Base-by-base conservation (phyloP, 108 stramenopile species). In the Seminavis robusta region DNA sequence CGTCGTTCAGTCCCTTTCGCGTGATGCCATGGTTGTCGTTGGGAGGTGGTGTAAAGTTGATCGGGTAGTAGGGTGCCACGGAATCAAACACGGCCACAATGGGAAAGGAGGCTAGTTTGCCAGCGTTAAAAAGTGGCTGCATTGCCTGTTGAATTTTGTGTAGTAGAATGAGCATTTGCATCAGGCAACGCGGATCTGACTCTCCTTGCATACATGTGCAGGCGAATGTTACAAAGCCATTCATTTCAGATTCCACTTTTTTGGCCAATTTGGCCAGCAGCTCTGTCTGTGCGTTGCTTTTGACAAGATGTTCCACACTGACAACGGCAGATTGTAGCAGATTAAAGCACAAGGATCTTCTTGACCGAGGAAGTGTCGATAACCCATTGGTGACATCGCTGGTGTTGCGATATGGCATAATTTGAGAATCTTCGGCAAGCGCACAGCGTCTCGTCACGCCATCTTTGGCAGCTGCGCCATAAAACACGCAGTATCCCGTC, bases 151-250 rank as follows among this genome's bases (percentile, higher is more conserved):
- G 92, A 37, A 78, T 47, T n/a, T 56, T 38, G 51, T 84, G 59
- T 34, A 93, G 48, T 38, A 93, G 48, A 9, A 62, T 45, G 17
- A 93, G 67, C 15, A 93, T 52, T 49, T 93, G 92, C 62, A 79
- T 46, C 4, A 93, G 53, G 55, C 92, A 93, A 21, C 92, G 83
- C 30, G 92, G 92, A 74, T 93, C 92, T 1, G 92, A 89, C 50
- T 93, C 92, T 7, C 88, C 92, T 30, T 81, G 76, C n/a, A 93
- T 54, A 56, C 92, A 93, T n/a, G 62, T 68, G 23, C 81, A 50
- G 20, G 70, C 42, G 39, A 89, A 79, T 11, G 53, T 59, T 3
- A 69, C 72, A 56, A 86, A 92, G 29, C 55, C 41, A 21, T 60
- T 28, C 66, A 80, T 57, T 47, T 61, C 34, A 25, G 32, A 33